These are phyloP conservation scores for Capillidium rhysosporum DNA, from an alignment of 371 early-diverging fungal species.

Conservation along the genomic window DNA sequence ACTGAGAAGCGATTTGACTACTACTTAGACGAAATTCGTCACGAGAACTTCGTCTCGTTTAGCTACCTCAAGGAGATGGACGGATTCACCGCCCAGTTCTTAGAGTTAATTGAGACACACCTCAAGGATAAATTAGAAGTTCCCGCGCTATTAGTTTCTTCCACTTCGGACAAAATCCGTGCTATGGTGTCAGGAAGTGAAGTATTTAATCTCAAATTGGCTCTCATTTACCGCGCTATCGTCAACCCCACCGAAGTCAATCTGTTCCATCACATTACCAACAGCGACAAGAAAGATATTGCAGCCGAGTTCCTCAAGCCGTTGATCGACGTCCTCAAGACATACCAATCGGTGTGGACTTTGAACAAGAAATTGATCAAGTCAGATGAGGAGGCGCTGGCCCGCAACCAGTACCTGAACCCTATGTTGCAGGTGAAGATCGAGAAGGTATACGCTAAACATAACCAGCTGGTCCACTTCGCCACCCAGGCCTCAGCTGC, in stretches of 20 bases:
- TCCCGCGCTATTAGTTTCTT: background rate
- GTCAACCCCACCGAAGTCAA: background rate
- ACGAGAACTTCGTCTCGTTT: slow-evolving; percentile 32
- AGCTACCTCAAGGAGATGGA: slow-evolving; percentile 37
- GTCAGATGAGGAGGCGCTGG: background rate
- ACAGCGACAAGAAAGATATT: background rate
- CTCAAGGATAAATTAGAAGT: background rate
- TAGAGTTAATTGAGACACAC: background rate
- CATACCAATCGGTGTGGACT: background rate
- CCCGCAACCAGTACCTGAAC: background rate
- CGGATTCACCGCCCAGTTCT: slow-evolving; percentile 8
- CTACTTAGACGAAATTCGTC: slow-evolving; percentile 45
- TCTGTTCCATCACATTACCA: background rate
- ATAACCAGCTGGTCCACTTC: background rate
- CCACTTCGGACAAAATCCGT: background rate
- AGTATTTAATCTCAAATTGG: background rate
- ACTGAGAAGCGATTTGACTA: slow-evolving; percentile 46
- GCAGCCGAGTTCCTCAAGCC: background rate
- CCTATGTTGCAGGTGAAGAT: background rate
- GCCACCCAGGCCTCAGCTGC: background rate
- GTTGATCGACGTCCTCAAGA: background rate
- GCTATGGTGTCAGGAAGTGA: background rate
- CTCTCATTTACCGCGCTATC: background rate
- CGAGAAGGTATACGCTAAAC: background rate
- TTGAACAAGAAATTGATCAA: background rate